Evolutionary conservation across 306 rosid species (phyloP), one percentile per base, ranked within the genome.

Genomic region (Bauhinia variegata): DNA sequence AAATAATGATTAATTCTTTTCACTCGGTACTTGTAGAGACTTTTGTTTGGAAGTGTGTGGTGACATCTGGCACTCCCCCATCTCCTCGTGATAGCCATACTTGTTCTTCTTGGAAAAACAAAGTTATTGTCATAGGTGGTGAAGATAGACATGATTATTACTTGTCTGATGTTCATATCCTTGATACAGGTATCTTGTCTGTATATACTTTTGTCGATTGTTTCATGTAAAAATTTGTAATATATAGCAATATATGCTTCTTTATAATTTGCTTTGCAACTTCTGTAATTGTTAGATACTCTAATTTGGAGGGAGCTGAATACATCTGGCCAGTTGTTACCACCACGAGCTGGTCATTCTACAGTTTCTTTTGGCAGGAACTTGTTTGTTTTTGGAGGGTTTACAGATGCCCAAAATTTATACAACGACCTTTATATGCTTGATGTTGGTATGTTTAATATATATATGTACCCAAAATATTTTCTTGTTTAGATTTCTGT

Each of bases 61-160:
- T 77, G 38, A 85, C 99, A 74, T 76, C 90, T 13, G 97, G 99
- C 76, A 63, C 80, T 61, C 91, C 95, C 2, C 99, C 99, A 48
- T 86, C 97, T 68, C 95, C 96, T 58, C 99, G 99, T 0, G 97
- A 87, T 72, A 95, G 99, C 89, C 99, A 95, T 71, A 83, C 87
- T 52, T 95, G 96, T 81, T 90, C 99, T 31, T 80, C 97, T 44
- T 95, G 95, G 95, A 86, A 82, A 82, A 95, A 88, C 82, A 90
- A 85, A 73, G 38, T 88, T 65, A 82, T 95, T 51, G 95, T 95
- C 72, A 72, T 95, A 47, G 99, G 95, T 47, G 99, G 99, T 11
- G 96, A 95, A 90, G 99, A 95, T 79, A 82, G 72, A 0, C 86
- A 86, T 44, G 96, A 88, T 74, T 95, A 85, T 75, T 95, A 95